phyloP scores from a whole-genome alignment of 352 stramenopile species.

The Phytophthora quininea region DNA sequence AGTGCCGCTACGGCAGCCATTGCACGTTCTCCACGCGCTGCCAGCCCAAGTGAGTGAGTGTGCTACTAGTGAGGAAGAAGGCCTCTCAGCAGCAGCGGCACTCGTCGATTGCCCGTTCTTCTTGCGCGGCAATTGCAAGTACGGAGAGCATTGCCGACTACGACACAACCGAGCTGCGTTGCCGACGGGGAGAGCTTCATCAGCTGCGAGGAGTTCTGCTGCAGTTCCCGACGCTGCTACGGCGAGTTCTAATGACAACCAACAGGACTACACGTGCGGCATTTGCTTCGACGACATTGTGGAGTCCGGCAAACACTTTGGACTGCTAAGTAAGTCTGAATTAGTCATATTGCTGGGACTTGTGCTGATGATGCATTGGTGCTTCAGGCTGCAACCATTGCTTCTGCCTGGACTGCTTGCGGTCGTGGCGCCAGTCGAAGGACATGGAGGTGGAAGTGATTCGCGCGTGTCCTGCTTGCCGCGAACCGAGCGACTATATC shows the following conservation, averaged over 20 bases:
- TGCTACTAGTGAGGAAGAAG: slow-evolving; percentile 35
- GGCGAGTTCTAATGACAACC: slow-evolving; percentile 19
- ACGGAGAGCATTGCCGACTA: slow-evolving; percentile 67
- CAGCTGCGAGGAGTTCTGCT: not conserved
- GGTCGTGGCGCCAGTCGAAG: slow-evolving; percentile 75
- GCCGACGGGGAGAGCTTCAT: slow-evolving; percentile 1
- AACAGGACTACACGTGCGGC: slow-evolving; percentile 71
- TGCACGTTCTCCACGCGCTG: slow-evolving; percentile 78
- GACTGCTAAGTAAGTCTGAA: slow-evolving; percentile 63
- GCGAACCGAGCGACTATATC: slow-evolving; percentile 74
- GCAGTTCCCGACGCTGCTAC: slow-evolving; percentile 4
- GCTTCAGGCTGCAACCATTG: slow-evolving; percentile 68
- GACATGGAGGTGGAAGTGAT: slow-evolving; percentile 77
- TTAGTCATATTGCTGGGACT: slow-evolving; percentile 1
- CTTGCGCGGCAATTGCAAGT: slow-evolving; percentile 79
- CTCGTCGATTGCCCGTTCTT: slow-evolving; percentile 82
- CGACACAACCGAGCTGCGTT: slow-evolving; percentile 45
- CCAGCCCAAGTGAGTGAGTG: slow-evolving; percentile 39
- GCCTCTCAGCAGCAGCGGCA: slow-evolving; percentile 51
- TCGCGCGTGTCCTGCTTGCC: slow-evolving; percentile 68
- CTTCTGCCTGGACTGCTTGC: slow-evolving; percentile 79
- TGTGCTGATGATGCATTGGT: not conserved
- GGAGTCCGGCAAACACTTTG: slow-evolving; percentile 77
- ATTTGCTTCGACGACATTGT: slow-evolving; percentile 88
- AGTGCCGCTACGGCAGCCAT: slow-evolving; percentile 71